Conservation (phyloP, 257 asterid genomes). For the Fraxinus excelsior region DNA sequence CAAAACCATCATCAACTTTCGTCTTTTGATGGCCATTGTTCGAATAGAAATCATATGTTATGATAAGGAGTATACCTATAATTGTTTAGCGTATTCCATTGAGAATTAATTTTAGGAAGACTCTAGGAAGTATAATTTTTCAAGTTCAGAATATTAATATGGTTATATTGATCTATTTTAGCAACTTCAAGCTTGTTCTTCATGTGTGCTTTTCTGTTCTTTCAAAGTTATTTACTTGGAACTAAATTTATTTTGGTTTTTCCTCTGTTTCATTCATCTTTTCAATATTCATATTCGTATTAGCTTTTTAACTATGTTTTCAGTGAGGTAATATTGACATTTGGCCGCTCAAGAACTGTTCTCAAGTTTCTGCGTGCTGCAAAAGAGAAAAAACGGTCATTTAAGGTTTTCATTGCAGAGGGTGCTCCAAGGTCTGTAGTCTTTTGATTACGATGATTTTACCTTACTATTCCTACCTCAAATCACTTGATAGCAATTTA, state of each 20-base stretch:
- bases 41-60: no score
- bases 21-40: no score
- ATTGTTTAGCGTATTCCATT: no score
- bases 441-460: neutral
- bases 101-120: no score
- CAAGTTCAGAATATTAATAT: no score
- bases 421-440: slow-evolving; percentile 8
- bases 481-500: neutral
- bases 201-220: neutral
- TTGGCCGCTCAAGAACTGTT: slow-evolving; percentile 6
- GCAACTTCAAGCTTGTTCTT: neutral
- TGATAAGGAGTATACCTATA: no score
- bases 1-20: no score
- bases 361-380: slow-evolving; percentile 8
- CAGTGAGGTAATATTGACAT: slow-evolving; percentile 7
- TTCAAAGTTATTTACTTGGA: neutral
- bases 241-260: no score
- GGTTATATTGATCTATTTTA: neutral
- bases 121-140: no score
- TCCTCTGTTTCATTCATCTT: neutral
- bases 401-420: neutral
- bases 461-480: neutral
- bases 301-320: neutral
- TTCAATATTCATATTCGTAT: neutral
- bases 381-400: neutral